These are phyloP conservation scores for Huntiella bhutanensis DNA, from an alignment of 2,329 filamentous ascomycete species.

Conservation along the genomic window DNA sequence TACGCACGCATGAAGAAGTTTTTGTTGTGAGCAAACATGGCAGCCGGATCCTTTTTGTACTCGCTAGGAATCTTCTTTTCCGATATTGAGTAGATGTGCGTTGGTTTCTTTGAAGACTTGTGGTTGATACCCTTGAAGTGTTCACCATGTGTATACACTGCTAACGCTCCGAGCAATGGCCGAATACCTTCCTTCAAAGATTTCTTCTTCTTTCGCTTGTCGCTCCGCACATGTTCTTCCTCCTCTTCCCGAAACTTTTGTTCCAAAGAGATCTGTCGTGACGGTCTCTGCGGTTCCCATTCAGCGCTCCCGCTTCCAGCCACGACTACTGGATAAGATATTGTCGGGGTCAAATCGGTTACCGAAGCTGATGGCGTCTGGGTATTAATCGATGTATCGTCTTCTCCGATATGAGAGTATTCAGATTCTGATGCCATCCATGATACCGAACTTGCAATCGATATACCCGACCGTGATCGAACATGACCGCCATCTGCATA, in stretches of 20 bases:
- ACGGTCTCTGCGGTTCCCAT: neutral
- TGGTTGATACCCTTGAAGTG: constrained; percentile 57
- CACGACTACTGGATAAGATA: neutral
- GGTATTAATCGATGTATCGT: neutral
- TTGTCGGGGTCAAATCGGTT: neutral
- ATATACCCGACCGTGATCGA: neutral
- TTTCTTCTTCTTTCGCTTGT: neutral
- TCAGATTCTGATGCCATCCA: constrained; percentile 1
- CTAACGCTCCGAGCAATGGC: constrained; percentile 45
- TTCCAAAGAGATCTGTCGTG: neutral
- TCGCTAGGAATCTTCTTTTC: constrained; percentile 54
- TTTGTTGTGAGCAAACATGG: constrained; percentile 75
- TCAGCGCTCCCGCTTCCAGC: neutral
- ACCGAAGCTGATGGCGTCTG: neutral
- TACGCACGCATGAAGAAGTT: constrained; percentile 82
- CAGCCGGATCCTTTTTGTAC: constrained; percentile 42
- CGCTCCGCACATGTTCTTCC: neutral
- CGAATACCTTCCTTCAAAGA: neutral
- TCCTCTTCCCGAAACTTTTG: neutral
- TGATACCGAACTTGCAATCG: neutral
- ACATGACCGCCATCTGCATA: neutral
- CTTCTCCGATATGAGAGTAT: neutral
- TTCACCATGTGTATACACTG: constrained; percentile 73
- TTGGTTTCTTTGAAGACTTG: constrained; percentile 37
- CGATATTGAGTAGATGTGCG: constrained; percentile 72